A percentile compares a stretch with the other conserved stretches of the same genome.
Conservation (phyloP, 2,329 filamentous ascomycete genomes). For the Alternaria hordeiaustralica region DNA sequence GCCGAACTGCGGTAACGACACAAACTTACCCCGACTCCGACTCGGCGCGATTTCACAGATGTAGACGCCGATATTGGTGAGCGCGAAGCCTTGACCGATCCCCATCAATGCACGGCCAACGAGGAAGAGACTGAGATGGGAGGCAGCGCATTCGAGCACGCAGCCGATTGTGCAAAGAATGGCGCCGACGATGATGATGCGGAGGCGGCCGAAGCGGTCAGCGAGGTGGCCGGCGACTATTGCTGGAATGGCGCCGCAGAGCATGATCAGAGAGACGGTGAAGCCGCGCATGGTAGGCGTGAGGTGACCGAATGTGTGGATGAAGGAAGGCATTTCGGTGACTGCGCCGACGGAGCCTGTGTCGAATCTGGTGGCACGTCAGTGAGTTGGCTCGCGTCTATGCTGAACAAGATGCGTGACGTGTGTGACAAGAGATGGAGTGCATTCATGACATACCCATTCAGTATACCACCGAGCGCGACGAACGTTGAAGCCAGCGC, state of each 20-base stretch:
- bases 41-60: not conserved
- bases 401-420: not conserved
- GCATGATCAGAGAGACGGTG: not conserved
- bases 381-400: not conserved
- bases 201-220: not conserved
- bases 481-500: not conserved
- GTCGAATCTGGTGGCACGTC: not conserved
- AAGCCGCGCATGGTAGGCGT: not conserved
- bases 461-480: not conserved
- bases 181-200: not conserved
- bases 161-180: not conserved
- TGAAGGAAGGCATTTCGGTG: not conserved
- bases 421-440: fast-evolving
- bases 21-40: not conserved
- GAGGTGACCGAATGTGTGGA: not conserved
- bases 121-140: not conserved
- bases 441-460: not conserved
- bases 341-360: not conserved
- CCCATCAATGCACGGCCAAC: not conserved
- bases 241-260: not conserved
- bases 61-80: not conserved
- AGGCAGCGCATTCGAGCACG: not conserved
- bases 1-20: not conserved
- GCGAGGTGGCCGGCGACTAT: not conserved
- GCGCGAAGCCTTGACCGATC: not conserved